phyloP scores from a whole-genome alignment of 2,329 filamentous ascomycete genomes.

The Scytalidium lignicola region DNA sequence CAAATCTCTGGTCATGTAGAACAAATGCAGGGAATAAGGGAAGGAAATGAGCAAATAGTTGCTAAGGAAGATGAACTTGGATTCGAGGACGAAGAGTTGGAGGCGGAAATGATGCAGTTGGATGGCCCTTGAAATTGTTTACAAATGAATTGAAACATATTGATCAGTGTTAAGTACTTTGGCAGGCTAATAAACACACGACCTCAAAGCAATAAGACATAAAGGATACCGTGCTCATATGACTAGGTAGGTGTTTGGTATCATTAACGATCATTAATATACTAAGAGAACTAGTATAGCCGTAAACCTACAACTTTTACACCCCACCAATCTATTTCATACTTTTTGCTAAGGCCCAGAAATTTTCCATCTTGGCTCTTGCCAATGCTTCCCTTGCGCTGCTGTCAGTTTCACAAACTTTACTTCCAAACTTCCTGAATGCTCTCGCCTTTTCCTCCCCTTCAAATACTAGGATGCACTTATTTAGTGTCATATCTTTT shows the following conservation, averaged over 20 bases:
- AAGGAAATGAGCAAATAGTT: slow-evolving; percentile 14
- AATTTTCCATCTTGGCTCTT: slow-evolving; percentile 86
- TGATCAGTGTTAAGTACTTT: no score
- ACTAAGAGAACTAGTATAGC: slow-evolving; percentile 39
- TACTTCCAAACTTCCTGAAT: slow-evolving; percentile 84
- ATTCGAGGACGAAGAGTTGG: slow-evolving; percentile 33
- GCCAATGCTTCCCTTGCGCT: slow-evolving; percentile 78
- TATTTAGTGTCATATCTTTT: slow-evolving; percentile 78
- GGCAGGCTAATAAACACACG: no score
- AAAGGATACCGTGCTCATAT: neutral
- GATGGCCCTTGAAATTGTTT: slow-evolving; percentile 11
- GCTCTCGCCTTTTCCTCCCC: slow-evolving; percentile 75
- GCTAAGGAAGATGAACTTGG: slow-evolving; percentile 23
- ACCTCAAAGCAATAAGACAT: no score
- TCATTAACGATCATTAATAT: neutral
- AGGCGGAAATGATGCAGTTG: slow-evolving; percentile 51
- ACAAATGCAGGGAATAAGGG: slow-evolving; percentile 8
- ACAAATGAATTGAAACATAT: no score
- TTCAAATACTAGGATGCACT: slow-evolving; percentile 82
- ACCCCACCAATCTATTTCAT: slow-evolving; percentile 19
- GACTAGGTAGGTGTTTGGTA: neutral
- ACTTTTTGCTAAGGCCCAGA: slow-evolving; percentile 86
- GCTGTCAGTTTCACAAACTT: slow-evolving; percentile 88
- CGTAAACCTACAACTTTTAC: slow-evolving; percentile 24
- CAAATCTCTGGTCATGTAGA: slow-evolving; percentile 13